phyloP scores from a whole-genome alignment of 352 stramenopile species.

The Globisporangium cystogenes region DNA sequence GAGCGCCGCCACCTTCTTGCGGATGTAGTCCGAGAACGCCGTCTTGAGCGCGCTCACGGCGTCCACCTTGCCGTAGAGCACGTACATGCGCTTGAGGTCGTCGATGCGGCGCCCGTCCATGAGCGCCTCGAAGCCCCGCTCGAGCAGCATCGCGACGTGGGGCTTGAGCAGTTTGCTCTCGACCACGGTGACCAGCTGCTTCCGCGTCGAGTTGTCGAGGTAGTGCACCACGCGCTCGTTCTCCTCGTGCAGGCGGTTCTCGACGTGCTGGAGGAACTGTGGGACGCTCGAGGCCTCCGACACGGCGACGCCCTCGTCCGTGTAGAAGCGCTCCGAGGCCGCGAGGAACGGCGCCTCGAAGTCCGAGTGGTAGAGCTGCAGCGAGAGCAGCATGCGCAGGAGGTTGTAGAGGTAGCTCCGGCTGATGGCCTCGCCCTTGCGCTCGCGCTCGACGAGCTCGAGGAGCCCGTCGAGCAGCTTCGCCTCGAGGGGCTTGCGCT shows the following conservation, averaged over 20 bases:
- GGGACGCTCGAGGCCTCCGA: constrained; percentile 65
- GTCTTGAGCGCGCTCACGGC: constrained; percentile 60
- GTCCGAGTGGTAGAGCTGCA: constrained; percentile 79
- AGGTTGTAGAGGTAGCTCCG: constrained; percentile 77
- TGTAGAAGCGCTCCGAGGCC: constrained; percentile 86
- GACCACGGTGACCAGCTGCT: constrained; percentile 61
- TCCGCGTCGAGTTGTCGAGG: constrained; percentile 68
- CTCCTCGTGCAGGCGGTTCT: constrained; percentile 83
- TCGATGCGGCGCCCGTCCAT: constrained; percentile 78
- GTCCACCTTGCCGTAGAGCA: constrained; percentile 70
- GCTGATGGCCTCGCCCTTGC: constrained; percentile 83
- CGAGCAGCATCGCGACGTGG: constrained; percentile 75
- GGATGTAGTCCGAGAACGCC: constrained; percentile 68
- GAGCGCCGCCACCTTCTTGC: constrained; percentile 65
- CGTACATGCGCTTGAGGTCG: constrained; percentile 87
- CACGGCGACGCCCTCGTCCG: constrained; percentile 55
- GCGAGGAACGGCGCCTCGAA: constrained; percentile 88
- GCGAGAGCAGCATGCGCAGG: constrained; percentile 76
- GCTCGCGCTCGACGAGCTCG: constrained; percentile 84
- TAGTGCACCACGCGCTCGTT: constrained; percentile 69
- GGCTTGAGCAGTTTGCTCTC: constrained; percentile 83
- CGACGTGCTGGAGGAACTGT: constrained; percentile 86
- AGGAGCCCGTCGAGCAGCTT: constrained; percentile 75
- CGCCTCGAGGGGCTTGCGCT: constrained; percentile 44
- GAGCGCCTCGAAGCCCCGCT: constrained; percentile 84